Conservation (phyloP, 2,329 filamentous ascomycete genomes). For the Canariomyces notabilis region DNA sequence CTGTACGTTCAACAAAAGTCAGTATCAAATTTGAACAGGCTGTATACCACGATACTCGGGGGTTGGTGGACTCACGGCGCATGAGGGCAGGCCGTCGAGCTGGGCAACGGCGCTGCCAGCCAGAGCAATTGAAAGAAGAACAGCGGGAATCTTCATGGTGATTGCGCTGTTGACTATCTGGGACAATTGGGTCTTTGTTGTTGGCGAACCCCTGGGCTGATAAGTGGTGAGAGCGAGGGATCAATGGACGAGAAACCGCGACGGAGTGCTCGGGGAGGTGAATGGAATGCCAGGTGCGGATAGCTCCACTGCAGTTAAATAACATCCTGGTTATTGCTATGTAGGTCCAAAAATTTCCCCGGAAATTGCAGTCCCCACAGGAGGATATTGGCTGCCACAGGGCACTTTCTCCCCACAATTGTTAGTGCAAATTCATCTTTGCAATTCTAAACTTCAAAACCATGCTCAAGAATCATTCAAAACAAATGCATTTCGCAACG, state of each 20-base stretch:
- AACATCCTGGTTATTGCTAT: too few species aligned
- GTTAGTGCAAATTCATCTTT: too few species aligned
- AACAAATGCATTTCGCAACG: too few species aligned
- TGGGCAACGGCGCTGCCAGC: slow-evolving; percentile 50
- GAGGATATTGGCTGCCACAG: too few species aligned
- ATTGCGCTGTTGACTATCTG: slow-evolving; percentile 9
- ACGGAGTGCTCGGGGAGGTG: too few species aligned
- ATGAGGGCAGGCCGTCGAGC: slow-evolving; percentile 43
- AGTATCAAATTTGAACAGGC: background rate
- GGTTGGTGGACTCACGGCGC: slow-evolving; percentile 45
- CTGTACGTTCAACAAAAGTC: slow-evolving; percentile 20
- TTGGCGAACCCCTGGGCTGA: background rate
- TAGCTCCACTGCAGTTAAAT: too few species aligned
- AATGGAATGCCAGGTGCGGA: too few species aligned
- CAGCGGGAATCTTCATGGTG: slow-evolving; percentile 40
- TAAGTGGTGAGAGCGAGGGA: background rate
- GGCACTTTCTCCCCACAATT: too few species aligned
- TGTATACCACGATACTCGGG: background rate
- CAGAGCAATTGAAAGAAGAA: slow-evolving; percentile 45
- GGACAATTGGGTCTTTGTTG: slow-evolving; percentile 18
- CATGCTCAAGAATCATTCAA: too few species aligned
- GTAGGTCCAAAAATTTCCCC: too few species aligned
- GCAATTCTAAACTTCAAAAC: too few species aligned
- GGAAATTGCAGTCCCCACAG: too few species aligned
- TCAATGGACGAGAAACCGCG: background rate